Percentiles rank a stretch among this genome's conserved stretches.
phyloP scores from a whole-genome alignment of 495 filamentous ascomycete genomes.

The Penicillium manginii region DNA sequence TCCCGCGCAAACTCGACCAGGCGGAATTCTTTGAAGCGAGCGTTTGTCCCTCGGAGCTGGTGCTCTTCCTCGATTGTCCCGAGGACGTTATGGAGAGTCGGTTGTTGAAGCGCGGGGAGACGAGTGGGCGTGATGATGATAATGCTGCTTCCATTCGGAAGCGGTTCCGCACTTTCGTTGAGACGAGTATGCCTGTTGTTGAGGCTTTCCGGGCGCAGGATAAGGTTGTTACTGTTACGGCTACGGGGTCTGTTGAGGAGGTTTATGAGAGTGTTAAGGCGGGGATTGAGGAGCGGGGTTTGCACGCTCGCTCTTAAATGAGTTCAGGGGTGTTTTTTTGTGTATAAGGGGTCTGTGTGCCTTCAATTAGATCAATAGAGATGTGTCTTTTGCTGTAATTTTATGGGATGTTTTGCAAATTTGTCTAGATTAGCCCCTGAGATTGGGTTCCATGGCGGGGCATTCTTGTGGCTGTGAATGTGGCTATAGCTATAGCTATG shows the following conservation, averaged over 20 bases:
- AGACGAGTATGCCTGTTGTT: conserved; percentile 97
- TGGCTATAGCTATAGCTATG: too few relatives aligned
- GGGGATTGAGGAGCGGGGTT: conserved; percentile 50
- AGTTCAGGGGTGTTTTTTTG: not conserved
- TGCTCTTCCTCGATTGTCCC: conserved; percentile 89
- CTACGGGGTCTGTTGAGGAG: conserved; percentile 66
- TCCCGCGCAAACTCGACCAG: conserved; percentile 97
- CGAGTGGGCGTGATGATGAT: conserved; percentile 86
- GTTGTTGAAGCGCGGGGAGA: conserved; percentile 87
- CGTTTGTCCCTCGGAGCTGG: conserved; percentile 80
- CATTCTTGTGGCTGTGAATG: too few relatives aligned
- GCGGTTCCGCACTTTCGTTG: conserved; percentile 88
- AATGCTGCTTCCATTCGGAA: conserved; percentile 95
- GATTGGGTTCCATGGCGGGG: too few relatives aligned
- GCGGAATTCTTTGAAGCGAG: conserved; percentile 88
- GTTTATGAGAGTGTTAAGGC: conserved; percentile 73
- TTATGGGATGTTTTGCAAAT: too few relatives aligned
- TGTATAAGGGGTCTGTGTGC: not conserved
- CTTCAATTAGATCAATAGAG: conserved; percentile 3
- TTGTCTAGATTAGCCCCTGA: too few relatives aligned
- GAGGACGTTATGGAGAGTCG: conserved; percentile 84
- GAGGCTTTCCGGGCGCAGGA: conserved; percentile 75
- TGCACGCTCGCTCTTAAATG: conserved; percentile 41
- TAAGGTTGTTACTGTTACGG: conserved; percentile 78
- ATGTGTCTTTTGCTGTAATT: not conserved